Evolutionary conservation across 805 yeast genomes (phyloP).

Genomic region (Candida pini): DNA sequence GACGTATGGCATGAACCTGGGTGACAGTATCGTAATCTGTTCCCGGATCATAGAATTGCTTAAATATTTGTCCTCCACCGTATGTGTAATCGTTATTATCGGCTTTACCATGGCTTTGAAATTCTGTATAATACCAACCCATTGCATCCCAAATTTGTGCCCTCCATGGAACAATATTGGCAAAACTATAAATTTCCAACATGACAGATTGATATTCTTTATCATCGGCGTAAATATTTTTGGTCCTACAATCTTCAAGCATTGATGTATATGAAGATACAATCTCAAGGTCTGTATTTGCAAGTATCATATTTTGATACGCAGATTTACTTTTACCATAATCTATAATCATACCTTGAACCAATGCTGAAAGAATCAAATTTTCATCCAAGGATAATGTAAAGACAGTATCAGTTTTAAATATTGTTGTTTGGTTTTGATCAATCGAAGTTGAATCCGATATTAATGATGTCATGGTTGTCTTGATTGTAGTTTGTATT

Average conservation of each 20-base stretch:
- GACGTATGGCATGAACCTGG: too few species aligned
- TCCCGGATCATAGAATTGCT: conserved; percentile 10
- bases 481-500: too few species aligned
- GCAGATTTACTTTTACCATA: conserved; percentile 4
- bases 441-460: too few species aligned
- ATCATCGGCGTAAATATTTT: conserved; percentile 2
- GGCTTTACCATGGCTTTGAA: conserved; percentile 2
- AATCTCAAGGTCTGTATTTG: conserved; percentile 2
- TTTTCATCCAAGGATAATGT: background rate
- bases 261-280: conserved; percentile 8
- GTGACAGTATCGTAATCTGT: too few species aligned
- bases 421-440: too few species aligned
- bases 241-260: conserved; percentile 6
- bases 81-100: conserved; percentile 1
- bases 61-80: conserved; percentile 11
- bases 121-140: conserved; percentile 13
- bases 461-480: too few species aligned
- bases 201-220: conserved; percentile 6
- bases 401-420: too few species aligned
- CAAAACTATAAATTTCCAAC: conserved; percentile 6
- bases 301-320: conserved; percentile 4
- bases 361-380: background rate
- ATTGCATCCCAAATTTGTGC: conserved; percentile 11
- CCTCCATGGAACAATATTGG: conserved; percentile 11
- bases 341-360: conserved; percentile 8